Evolutionary conservation across 2,329 filamentous ascomycete species (phyloP).

Genomic region (Monosporascus sp.): DNA sequence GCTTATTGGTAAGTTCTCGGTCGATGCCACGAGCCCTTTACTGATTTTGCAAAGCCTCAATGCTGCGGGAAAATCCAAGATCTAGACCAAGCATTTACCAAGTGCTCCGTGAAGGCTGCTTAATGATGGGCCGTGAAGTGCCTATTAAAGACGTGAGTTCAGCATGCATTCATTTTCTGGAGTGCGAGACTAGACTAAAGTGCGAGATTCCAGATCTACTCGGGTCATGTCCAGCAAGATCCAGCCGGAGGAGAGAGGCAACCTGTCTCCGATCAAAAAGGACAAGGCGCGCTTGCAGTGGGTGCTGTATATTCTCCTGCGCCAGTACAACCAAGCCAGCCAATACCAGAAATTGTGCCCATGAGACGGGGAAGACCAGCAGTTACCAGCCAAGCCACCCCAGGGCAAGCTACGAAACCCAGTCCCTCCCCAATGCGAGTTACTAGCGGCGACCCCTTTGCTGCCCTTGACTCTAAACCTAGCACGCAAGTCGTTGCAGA

Average conservation of each 20-base stretch:
- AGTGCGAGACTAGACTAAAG: background rate
- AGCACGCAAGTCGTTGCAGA: slow-evolving; percentile 53
- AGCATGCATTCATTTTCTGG: slow-evolving; percentile 1
- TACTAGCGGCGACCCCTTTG: slow-evolving; percentile 77
- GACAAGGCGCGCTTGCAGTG: slow-evolving; percentile 55
- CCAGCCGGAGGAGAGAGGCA: slow-evolving; percentile 45
- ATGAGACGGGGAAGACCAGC: slow-evolving; percentile 83
- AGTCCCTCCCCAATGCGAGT: slow-evolving; percentile 66
- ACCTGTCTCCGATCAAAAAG: slow-evolving; percentile 47
- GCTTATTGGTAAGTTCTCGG: slow-evolving; percentile 67
- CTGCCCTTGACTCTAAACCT: slow-evolving; percentile 71
- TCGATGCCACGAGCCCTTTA: slow-evolving; percentile 4
- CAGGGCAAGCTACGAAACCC: slow-evolving; percentile 44
- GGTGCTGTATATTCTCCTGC: slow-evolving; percentile 80
- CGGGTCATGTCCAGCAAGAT: slow-evolving; percentile 59
- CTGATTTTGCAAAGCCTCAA: slow-evolving; percentile 56
- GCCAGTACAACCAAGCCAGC: slow-evolving; percentile 57
- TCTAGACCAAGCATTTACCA: slow-evolving; percentile 88
- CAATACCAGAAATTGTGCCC: slow-evolving; percentile 82
- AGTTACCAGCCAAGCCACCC: slow-evolving; percentile 30
- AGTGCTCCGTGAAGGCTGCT: slow-evolving; percentile 78
- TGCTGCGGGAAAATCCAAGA: slow-evolving; percentile 80
- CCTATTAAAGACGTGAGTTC: slow-evolving; percentile 80
- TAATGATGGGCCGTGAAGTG: slow-evolving; percentile 80
- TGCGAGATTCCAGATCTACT: slow-evolving; percentile 60